Base-by-base conservation (phyloP, 768 basidiomycete genomes). In the Strobilomyces dryophilus region DNA sequence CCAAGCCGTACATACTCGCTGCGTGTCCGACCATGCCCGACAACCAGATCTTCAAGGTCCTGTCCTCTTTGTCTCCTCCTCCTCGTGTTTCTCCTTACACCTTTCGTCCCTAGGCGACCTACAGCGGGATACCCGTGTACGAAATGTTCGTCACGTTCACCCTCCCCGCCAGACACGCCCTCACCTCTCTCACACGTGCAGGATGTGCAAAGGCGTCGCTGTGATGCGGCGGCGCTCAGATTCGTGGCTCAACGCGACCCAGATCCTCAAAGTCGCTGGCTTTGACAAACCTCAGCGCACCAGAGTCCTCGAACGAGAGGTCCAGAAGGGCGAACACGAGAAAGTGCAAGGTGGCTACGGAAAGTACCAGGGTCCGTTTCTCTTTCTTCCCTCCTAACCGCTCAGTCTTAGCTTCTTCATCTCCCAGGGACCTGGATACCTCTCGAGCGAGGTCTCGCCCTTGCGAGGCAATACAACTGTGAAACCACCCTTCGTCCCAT, bases 301-400 rank as follows among this genome's bases (percentile, higher is more conserved):
- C 54, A 85, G 97, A 50, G 95, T 99, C 15, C 80, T 99, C 41
- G 97, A 99, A 71, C 83, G 97, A 59, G 97, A 99, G 73, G 87
- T 99, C 8, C 97, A 99, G 69, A 98, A 98, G 68, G 97, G 95
- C 26, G 91, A 93, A 62, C 97, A 99, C 70, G 95, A 98, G 73
- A 99, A 99, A 69, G 95, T 99, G 0, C 97, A 99, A 70, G 97
- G 97, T 21, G 97, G 97, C 3, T 99, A 98, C 70, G 97, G 97
- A 61, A 99, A 99, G 73, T 98, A 98, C 68, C 97, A 99, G 79
- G 97, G 97, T 95, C 47, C 57, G 80, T 63, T n/a, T 52, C 49
- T 53, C 57, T 42, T 53, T 20, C 27, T 32, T 36, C 32, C 26
- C 41, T 51, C 46, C 50, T 61, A 9, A 10, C 29, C 24, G 31